These are phyloP conservation scores for Petunia axillaris DNA, from an alignment of 257 asterid species.

Conservation along the genomic window DNA sequence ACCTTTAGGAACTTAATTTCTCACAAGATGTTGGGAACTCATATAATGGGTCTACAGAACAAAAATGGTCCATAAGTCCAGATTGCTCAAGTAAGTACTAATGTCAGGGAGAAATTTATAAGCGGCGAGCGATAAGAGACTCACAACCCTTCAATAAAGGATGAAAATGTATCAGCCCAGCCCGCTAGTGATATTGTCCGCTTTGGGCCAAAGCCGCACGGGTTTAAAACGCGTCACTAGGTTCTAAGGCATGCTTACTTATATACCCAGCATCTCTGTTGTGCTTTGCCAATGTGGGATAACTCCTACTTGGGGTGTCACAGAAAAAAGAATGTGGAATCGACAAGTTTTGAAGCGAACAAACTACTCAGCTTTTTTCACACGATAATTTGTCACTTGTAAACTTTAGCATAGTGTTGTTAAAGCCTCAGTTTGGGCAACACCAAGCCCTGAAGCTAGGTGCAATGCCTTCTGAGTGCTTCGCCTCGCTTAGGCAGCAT, in stretches of 20 bases:
- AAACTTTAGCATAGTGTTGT: conserved; percentile 14
- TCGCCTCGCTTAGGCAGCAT: background rate
- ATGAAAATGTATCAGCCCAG: too few relatives aligned
- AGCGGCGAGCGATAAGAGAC: background rate
- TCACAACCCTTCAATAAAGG: conserved; percentile 9
- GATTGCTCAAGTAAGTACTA: background rate
- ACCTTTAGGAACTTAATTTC: conserved; percentile 4
- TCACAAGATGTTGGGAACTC: background rate
- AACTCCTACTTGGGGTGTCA: too few relatives aligned
- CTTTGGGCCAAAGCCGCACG: too few relatives aligned
- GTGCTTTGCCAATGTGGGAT: too few relatives aligned
- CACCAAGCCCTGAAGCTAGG: conserved; percentile 1
- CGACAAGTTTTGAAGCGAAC: background rate
- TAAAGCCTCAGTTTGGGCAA: background rate
- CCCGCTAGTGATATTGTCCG: too few relatives aligned
- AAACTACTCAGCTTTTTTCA: background rate
- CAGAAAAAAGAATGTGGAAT: background rate
- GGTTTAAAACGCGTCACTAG: too few relatives aligned
- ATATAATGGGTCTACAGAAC: background rate
- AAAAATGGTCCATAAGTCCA: conserved; percentile 3
- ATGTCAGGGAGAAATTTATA: background rate
- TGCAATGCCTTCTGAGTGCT: background rate
- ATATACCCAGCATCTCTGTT: too few relatives aligned
- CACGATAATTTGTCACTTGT: background rate
- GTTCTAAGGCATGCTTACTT: too few relatives aligned